Evolutionary conservation across 306 rosid species (phyloP).

Genomic region (Albizia julibrissin): DNA sequence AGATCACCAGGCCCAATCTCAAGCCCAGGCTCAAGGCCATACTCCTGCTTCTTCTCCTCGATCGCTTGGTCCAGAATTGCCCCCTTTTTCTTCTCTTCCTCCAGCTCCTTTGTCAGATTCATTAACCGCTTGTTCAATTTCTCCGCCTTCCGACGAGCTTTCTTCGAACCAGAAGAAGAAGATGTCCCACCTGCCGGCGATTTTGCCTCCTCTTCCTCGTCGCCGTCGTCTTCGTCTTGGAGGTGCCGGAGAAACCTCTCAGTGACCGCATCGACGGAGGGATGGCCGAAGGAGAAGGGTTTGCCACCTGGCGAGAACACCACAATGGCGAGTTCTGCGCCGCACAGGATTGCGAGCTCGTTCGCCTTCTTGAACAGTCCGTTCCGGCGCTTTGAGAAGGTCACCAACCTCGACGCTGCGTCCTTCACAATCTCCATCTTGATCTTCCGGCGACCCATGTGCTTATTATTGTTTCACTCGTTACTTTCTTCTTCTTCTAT

Average conservation of each 20-base stretch:
- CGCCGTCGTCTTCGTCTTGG: background rate
- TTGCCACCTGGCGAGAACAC: conserved; percentile 60
- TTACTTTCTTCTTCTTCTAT: background rate
- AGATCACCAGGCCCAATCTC: background rate
- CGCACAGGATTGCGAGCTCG: conserved; percentile 58
- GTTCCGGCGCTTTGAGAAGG: conserved; percentile 64
- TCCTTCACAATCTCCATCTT: conserved; percentile 58
- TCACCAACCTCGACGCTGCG: conserved; percentile 52
- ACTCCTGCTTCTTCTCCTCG: background rate
- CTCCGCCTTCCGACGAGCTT: conserved; percentile 16
- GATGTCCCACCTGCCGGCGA: background rate
- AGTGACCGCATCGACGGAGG: conserved; percentile 37
- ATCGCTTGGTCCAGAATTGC: conserved; percentile 35
- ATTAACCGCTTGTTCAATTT: conserved; percentile 37
- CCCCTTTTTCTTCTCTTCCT: conserved; percentile 31
- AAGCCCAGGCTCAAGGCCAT: background rate
- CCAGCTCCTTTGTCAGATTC: conserved; percentile 29
- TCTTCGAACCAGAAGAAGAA: background rate
- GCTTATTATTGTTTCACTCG: background rate
- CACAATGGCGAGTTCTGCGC: conserved; percentile 48
- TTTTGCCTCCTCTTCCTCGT: background rate
- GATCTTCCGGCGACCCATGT: conserved; percentile 58
- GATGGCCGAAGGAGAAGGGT: conserved; percentile 68
- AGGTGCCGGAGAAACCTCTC: conserved; percentile 30
- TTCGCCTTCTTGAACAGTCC: conserved; percentile 72